Conservation (phyloP, 1,284 basidiomycete species). For the Puccinia polysora region DNA sequence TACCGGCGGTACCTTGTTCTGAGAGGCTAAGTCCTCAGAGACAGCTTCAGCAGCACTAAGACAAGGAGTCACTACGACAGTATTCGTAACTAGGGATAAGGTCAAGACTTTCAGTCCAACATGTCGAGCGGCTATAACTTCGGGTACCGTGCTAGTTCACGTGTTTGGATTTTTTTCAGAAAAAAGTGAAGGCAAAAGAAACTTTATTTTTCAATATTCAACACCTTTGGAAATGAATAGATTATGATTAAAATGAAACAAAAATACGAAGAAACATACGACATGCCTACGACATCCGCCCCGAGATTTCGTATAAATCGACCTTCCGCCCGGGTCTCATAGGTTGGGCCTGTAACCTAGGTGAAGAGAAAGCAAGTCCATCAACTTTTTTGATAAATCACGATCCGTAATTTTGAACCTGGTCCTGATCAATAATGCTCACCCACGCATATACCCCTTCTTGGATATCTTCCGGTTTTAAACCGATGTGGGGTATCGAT, state of each 20-base stretch:
- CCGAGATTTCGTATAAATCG: slow-evolving; percentile 66
- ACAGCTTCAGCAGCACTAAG: slow-evolving; percentile 46
- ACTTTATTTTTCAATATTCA: no score
- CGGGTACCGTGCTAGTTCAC: slow-evolving; percentile 61
- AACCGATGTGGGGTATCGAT: slow-evolving; percentile 32
- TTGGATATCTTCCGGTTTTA: slow-evolving; percentile 58
- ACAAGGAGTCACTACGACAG: slow-evolving; percentile 49
- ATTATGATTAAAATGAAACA: background rate
- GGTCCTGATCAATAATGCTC: slow-evolving; percentile 55
- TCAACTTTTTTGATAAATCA: no score
- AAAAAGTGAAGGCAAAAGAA: no score
- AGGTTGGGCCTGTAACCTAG: slow-evolving; percentile 60
- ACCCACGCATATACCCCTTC: slow-evolving; percentile 84
- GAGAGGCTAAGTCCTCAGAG: background rate
- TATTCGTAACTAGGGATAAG: slow-evolving; percentile 50
- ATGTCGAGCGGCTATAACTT: slow-evolving; percentile 73
- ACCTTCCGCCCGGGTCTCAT: slow-evolving; percentile 78
- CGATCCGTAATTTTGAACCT: background rate
- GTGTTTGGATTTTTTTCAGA: background rate
- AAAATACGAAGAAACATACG: slow-evolving; percentile 11
- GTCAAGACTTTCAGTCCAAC: slow-evolving; percentile 52
- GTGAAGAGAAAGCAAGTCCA: background rate
- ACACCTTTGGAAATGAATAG: background rate
- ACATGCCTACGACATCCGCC: slow-evolving; percentile 53
- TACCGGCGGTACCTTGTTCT: background rate